Percentiles rank a stretch among this genome's conserved stretches.
phyloP scores from a whole-genome alignment of 2,329 filamentous ascomycete genomes.

The Calcarisporium arbuscula region DNA sequence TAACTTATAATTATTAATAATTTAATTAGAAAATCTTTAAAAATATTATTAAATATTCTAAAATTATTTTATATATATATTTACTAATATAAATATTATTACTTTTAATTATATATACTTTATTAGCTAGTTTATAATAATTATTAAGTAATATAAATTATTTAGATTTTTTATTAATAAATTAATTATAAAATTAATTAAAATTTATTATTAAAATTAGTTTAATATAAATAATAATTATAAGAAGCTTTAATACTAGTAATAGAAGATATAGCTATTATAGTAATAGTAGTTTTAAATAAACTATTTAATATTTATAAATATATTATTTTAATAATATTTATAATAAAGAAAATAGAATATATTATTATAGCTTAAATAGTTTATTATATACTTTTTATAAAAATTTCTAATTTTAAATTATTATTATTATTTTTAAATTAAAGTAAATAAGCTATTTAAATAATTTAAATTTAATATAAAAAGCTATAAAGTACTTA shows the following conservation, averaged over 20 bases:
- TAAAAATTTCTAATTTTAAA: slow-evolving; percentile 1
- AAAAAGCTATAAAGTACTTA: neutral
- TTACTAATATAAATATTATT: neutral
- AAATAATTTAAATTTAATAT: neutral
- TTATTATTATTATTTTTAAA: neutral
- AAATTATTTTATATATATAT: neutral
- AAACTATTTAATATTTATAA: slow-evolving; percentile 2
- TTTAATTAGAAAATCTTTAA: neutral
- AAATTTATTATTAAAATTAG: neutral
- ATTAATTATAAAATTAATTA: neutral
- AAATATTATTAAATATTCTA: neutral
- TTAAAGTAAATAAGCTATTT: neutral
- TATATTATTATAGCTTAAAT: no score
- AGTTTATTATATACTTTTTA: no score
- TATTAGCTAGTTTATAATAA: neutral
- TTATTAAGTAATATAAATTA: neutral
- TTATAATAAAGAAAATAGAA: no score
- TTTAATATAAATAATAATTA: no score
- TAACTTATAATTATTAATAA: neutral
- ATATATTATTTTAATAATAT: no score
- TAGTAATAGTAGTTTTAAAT: slow-evolving; percentile 1
- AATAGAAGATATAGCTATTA: slow-evolving; percentile 1
- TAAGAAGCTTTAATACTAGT: slow-evolving; percentile 2
- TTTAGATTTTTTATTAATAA: neutral
- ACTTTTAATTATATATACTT: neutral